Evolutionary conservation across 176 grass and related monocot genomes (phyloP), one percentile per base, ranked within the genome.

Genomic region (Oryza rufipogon): DNA sequence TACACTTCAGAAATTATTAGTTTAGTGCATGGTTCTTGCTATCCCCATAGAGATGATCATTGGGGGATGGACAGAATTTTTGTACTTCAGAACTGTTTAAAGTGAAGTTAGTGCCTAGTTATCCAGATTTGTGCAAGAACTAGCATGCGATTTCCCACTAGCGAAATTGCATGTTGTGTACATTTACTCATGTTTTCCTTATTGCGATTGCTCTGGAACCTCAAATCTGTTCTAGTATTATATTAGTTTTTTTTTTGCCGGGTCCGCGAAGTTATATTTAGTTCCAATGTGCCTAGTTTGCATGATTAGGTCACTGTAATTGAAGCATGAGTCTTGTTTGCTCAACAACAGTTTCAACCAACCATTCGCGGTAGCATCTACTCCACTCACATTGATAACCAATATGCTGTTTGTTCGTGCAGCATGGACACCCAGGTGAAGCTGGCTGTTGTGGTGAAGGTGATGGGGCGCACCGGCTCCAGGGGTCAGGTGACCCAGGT

Each of bases 401-500:
- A 23, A 47, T 33, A 5, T 33, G 5, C n/a, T 67, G 11, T 88
- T n/a, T 70, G 41, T 61, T 26, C 66, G 4, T 86, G 90, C 83
- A 94, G 83, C 64, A 97, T 97, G 94, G 94, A 97, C 78, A 84
- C 78, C 6, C 94, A 97, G 86, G 94, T 90, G 48, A 94, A 97
- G 91, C 85, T 97, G 34, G 94, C 94, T 38, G 94, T 94, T 12
- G 94, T 97, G 33, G 91, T 97, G 66, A 94, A 97, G 89, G 87
- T 97, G 28, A 97, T 94, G 87, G 94, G 94, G 67, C 87, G 94
- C 5, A 97, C 91, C 0, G 91, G 94, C 39, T 97, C 91, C 20
- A 91, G 87, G 77, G 94, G 91, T 85, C 94, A 97, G 80, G 94
- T 97, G 71, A 97, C 91, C 68, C 94, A 97, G 82, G 94, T 97